phyloP scores from a whole-genome alignment of 805 yeast species.

The Nakazawaea peltata region DNA sequence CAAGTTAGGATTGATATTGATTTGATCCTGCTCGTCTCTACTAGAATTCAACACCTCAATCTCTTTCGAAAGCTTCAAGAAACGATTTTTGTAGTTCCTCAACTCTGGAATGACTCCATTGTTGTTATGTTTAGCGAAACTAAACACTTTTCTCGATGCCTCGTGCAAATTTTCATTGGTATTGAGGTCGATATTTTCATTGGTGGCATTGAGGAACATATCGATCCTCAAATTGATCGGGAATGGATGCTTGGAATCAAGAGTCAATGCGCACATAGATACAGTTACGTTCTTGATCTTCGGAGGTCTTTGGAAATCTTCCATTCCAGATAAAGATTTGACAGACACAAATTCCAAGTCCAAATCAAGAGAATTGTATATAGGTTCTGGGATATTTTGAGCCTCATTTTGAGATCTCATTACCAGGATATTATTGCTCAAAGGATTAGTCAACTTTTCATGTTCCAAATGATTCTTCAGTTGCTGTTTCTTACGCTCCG shows the following conservation, averaged over 20 bases:
- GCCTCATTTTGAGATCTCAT: conserved; percentile 3
- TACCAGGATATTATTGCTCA: neutral
- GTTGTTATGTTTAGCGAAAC: conserved; percentile 8
- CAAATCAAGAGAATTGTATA: conserved; percentile 1
- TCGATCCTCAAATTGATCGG: conserved; percentile 7
- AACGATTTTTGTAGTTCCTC: conserved; percentile 7
- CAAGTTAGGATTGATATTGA: conserved; percentile 1
- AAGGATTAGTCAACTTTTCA: conserved; percentile 1
- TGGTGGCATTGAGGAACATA: conserved; percentile 9
- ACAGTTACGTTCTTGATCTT: conserved; percentile 1
- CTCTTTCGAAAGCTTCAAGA: conserved; percentile 5
- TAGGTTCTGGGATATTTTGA: neutral
- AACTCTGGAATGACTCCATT: conserved; percentile 6
- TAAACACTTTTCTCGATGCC: conserved; percentile 4
- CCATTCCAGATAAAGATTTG: neutral
- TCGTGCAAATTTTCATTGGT: conserved; percentile 2
- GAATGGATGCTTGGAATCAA: conserved; percentile 7
- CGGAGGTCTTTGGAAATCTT: conserved; percentile 8
- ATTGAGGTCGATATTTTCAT: conserved; percentile 9
- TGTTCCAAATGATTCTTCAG: conserved; percentile 1
- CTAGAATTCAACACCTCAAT: conserved; percentile 3
- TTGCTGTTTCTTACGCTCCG: conserved; percentile 7
- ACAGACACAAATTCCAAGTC: conserved; percentile 8
- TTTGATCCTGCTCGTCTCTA: neutral
- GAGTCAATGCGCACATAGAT: conserved; percentile 3